phyloP scores from a whole-genome alignment of 163 green algal genomes.

The Smithsoniella earleae region DNA sequence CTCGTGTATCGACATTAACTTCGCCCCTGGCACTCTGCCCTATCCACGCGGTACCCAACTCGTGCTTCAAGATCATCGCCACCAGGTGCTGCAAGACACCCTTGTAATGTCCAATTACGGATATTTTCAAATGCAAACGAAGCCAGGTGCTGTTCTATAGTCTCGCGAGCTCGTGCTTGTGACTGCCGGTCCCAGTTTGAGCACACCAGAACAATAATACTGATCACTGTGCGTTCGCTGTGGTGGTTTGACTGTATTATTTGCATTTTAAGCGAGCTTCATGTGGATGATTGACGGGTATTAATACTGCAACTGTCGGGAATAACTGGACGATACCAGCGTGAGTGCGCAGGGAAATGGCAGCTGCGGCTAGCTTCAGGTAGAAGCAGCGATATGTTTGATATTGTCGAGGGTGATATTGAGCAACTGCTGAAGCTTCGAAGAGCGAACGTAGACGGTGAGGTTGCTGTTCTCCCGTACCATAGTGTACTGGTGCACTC shows the following conservation, averaged over 20 bases:
- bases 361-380: slow-evolving; percentile 1
- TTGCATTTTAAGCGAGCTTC: too few species aligned
- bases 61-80: slow-evolving; percentile 49
- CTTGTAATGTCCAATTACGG: slow-evolving; percentile 96
- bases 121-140: slow-evolving; percentile 96
- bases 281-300: too few species aligned
- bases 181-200: neutral
- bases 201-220: neutral
- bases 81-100: slow-evolving; percentile 68
- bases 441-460: neutral
- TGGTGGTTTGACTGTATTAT: too few species aligned
- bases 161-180: neutral
- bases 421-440: neutral
- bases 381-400: slow-evolving; percentile 23
- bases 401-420: slow-evolving; percentile 2
- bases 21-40: slow-evolving; percentile 38
- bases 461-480: neutral
- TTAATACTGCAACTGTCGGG: neutral
- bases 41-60: slow-evolving; percentile 82
- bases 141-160: slow-evolving; percentile 48
- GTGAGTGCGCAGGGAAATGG: slow-evolving; percentile 9
- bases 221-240: neutral
- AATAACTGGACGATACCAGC: neutral
- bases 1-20: slow-evolving; percentile 57
- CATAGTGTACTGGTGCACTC: slow-evolving; percentile 8